phyloP scores from a whole-genome alignment of 345 rosid species.

The Excoecaria cochinchinensis region DNA sequence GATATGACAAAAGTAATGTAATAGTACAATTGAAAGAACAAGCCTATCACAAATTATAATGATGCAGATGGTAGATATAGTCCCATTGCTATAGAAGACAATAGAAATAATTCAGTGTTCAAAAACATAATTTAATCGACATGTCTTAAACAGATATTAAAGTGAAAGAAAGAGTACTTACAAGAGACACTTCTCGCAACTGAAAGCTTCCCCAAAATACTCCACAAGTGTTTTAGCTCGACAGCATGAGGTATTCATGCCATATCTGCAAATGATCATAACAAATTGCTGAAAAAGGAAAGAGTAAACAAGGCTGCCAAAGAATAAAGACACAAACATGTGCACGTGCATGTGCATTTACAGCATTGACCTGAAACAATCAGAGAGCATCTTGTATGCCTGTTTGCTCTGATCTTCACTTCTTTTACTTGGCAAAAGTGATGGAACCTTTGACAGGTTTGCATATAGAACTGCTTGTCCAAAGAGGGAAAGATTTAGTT shows the following conservation, averaged over 20 bases:
- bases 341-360: background rate
- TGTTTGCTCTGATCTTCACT: conserved; percentile 65
- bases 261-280: conserved; percentile 55
- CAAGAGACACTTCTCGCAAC: conserved; percentile 58
- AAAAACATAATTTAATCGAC: background rate
- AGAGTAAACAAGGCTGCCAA: background rate
- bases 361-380: conserved; percentile 60
- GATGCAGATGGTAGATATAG: background rate
- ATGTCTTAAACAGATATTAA: too few species aligned
- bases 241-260: conserved; percentile 79
- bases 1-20: background rate
- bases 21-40: background rate
- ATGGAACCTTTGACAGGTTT: conserved; percentile 63
- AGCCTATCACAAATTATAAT: background rate
- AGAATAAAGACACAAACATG: background rate
- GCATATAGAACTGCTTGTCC: conserved; percentile 61
- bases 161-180: conserved; percentile 31
- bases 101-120: background rate
- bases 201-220: conserved; percentile 80
- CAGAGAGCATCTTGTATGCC: conserved; percentile 79
- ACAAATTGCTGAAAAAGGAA: background rate
- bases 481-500: conserved; percentile 2
- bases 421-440: conserved; percentile 71
- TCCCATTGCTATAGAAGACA: background rate
- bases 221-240: conserved; percentile 75